Evolutionary conservation across 768 basidiomycete genomes (phyloP).

Genomic region (Rickenella mellea): DNA sequence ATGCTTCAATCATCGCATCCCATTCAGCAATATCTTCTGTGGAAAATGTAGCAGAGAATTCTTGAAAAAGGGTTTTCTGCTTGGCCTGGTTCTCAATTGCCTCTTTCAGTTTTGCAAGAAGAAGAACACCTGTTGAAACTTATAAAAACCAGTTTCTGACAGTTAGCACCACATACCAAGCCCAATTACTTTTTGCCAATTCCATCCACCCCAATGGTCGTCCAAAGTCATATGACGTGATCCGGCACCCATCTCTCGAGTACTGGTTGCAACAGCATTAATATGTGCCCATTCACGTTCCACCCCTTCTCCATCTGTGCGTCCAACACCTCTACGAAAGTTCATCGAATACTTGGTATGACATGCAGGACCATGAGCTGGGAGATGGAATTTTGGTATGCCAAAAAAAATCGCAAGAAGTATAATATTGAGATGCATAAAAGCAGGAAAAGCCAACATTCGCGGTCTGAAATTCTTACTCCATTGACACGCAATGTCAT

Average conservation of each 20-base stretch:
- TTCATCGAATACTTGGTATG: slow-evolving; percentile 11
- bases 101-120: too few species aligned
- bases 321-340: slow-evolving; percentile 11
- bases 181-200: slow-evolving; percentile 24
- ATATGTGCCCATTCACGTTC: slow-evolving; percentile 17
- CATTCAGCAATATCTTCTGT: background rate
- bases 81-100: too few species aligned
- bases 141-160: too few species aligned
- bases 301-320: slow-evolving; percentile 21
- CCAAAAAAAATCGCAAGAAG: background rate
- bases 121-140: too few species aligned
- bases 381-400: slow-evolving; percentile 6
- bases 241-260: slow-evolving; percentile 20
- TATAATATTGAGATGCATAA: background rate
- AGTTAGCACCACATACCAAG: too few species aligned
- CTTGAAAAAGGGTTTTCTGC: too few species aligned
- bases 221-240: slow-evolving; percentile 13
- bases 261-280: slow-evolving; percentile 14
- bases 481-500: slow-evolving; percentile 20
- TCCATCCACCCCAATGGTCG: slow-evolving; percentile 9
- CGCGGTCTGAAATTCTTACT: slow-evolving; percentile 9
- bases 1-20: background rate
- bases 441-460: slow-evolving; percentile 4
- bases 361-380: slow-evolving; percentile 4
- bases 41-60: background rate